Conservation (phyloP, 176 grass and related monocot genomes). For the Canna indica region DNA sequence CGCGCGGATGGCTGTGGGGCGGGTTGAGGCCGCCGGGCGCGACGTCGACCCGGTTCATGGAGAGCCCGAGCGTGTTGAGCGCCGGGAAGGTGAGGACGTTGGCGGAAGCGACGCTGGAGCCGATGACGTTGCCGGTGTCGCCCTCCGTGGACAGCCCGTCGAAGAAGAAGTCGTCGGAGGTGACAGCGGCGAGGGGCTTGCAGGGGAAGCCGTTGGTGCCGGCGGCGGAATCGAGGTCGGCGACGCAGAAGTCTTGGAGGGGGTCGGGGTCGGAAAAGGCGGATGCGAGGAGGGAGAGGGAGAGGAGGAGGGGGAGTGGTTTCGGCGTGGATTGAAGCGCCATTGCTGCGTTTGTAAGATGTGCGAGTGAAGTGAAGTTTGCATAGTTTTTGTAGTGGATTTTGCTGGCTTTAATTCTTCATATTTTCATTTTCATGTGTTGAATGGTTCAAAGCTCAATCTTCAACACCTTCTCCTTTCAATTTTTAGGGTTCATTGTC, state of each 20-base stretch:
- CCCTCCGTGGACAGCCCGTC: constrained; percentile 13
- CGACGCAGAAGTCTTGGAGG: constrained; percentile 81
- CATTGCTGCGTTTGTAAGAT: no score
- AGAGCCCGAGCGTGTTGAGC: constrained; percentile 71
- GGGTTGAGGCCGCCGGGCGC: constrained; percentile 75
- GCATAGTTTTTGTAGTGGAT: no score
- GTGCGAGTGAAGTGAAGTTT: no score
- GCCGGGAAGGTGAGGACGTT: constrained; percentile 67
- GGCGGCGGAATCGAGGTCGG: background rate
- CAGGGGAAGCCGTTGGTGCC: constrained; percentile 47
- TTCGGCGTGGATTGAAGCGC: no score
- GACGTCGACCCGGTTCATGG: constrained; percentile 77
- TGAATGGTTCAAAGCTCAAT: no score
- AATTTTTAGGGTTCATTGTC: no score
- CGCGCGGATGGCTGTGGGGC: constrained; percentile 66
- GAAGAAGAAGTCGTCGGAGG: constrained; percentile 86
- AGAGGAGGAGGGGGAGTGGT: no score
- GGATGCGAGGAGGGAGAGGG: background rate
- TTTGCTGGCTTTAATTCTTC: no score
- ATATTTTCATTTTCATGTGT: no score
- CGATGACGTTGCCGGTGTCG: constrained; percentile 32
- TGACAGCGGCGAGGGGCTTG: constrained; percentile 43
- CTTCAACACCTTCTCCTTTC: no score
- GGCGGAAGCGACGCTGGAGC: constrained; percentile 19
- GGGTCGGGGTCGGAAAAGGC: constrained; percentile 39